Evolutionary conservation across 2,329 filamentous ascomycete genomes (phyloP).

Genomic region (Beauveria caledonica): DNA sequence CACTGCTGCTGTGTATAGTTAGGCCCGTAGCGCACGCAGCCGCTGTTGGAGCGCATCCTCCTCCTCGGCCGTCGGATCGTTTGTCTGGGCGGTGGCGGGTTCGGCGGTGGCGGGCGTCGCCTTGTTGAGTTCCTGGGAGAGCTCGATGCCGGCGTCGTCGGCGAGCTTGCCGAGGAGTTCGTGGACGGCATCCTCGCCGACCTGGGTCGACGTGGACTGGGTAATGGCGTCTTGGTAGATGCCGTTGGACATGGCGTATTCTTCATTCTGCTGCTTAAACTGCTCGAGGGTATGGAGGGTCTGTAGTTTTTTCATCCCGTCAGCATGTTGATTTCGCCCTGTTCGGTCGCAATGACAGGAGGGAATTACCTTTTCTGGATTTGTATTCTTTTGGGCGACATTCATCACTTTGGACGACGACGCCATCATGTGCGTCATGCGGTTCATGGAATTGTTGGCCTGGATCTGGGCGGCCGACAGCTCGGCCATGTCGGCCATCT

Average conservation of each 20-base stretch:
- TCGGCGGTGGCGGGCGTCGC: constrained; percentile 50
- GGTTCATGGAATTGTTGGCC: constrained; percentile 57
- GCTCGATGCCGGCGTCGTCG: constrained; percentile 78
- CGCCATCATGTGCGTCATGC: constrained; percentile 57
- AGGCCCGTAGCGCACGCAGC: constrained; percentile 47
- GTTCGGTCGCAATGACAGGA: background rate
- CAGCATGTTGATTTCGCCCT: too few species aligned
- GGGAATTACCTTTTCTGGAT: constrained; percentile 43
- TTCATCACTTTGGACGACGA: constrained; percentile 51
- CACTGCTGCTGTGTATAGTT: constrained; percentile 8
- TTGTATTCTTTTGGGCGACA: constrained; percentile 48
- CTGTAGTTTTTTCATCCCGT: constrained; percentile 18
- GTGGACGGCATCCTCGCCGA: constrained; percentile 79
- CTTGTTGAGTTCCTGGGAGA: constrained; percentile 63
- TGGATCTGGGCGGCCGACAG: constrained; percentile 53
- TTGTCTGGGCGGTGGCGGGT: constrained; percentile 47
- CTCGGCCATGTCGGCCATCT: constrained; percentile 57
- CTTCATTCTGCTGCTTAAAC: constrained; percentile 54
- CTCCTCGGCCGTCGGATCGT: constrained; percentile 66
- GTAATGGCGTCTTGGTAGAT: constrained; percentile 84
- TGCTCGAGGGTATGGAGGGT: constrained; percentile 54
- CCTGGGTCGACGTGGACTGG: constrained; percentile 62
- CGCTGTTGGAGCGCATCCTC: constrained; percentile 65
- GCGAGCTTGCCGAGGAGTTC: constrained; percentile 77
- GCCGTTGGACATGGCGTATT: constrained; percentile 56